Percentiles rank a stretch among this genome's conserved stretches.
Conservation (phyloP, 495 filamentous ascomycete genomes). For the Penicillium atrosanguineum region DNA sequence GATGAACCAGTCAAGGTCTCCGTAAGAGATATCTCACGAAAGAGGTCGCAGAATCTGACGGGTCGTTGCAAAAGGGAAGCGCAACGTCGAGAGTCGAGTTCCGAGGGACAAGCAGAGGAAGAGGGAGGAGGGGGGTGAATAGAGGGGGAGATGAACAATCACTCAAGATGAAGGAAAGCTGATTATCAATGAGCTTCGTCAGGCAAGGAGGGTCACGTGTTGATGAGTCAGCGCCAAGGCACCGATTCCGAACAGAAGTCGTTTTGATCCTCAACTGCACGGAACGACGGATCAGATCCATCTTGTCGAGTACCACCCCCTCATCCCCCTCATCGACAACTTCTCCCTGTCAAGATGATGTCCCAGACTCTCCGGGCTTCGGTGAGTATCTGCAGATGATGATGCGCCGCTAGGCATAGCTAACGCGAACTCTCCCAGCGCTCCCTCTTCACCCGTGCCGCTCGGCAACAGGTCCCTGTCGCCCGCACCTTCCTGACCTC, state of each 20-base stretch:
- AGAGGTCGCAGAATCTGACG: constrained; percentile 40
- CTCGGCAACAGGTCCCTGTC: constrained; percentile 65
- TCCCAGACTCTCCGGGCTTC: constrained; percentile 64
- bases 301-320: constrained; percentile 31
- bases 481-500: constrained; percentile 75
- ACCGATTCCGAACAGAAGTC: constrained; percentile 31
- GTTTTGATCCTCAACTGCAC: constrained; percentile 33
- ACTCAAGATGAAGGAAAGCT: background rate
- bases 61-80: constrained; percentile 25
- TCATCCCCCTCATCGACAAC: constrained; percentile 25
- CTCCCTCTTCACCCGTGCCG: constrained; percentile 74
- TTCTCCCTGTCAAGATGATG: constrained; percentile 57
- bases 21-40: constrained; percentile 43
- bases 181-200: background rate
- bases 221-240: constrained; percentile 29
- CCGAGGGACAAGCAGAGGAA: constrained; percentile 30
- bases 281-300: constrained; percentile 36
- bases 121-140: constrained; percentile 13
- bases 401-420: constrained; percentile 10
- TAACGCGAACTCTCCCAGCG: constrained; percentile 53
- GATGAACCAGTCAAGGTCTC: constrained; percentile 52
- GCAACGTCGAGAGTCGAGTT: constrained; percentile 31
- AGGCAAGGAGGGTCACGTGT: constrained; percentile 14
- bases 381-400: constrained; percentile 44
- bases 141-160: constrained; percentile 16